Evolutionary conservation across 306 rosid species (phyloP), one percentile per base, ranked within the genome.

Genomic region (Trifolium repens): DNA sequence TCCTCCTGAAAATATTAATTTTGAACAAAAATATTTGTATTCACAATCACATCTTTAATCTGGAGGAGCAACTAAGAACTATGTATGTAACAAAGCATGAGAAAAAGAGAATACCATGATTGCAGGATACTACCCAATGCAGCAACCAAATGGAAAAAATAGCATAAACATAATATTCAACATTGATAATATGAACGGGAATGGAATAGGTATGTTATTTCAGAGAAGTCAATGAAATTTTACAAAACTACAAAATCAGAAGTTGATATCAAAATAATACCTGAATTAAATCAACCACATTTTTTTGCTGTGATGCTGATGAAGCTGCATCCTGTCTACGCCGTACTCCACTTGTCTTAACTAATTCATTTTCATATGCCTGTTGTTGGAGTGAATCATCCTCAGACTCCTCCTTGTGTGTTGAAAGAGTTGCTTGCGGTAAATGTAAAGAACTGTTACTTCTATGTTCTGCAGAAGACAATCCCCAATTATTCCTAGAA

Each of bases 351-450:
- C 63, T 49, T 34, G 61, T 50, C 59, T 72, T 83, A 72, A 75
- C 89, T 50, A 69, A 62, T 81, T 84, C 78, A 16, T 78, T 80
- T 58, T 86, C 89, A 52, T 87, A 81, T 81, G 80, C 71, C 69
- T 71, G 87, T 42, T 73, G 88, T 37, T 80, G 85, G 6, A 85
- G 62, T 76, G 89, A 83, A 73, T 91, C 96, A 74, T 94, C 94
- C 75, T 69, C 73, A 4, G 73, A 68, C 42, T 68, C 93, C 78
- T 89, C 96, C 80, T 85, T 83, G 72, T 88, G 97, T 13, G 91
- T 82, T 72, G 91, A 80, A 73, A 88, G 91, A 44, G 86, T 79
- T 55, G 87, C 87, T 65, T 61, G 90, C 8, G 88, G 81, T 78
- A 87, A 66, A 67, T 78, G 88, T 54, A 80, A 86, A 34, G 89